Conservation (phyloP, 176 grass and related monocot genomes). For the Hyparrhenia diplandra region DNA sequence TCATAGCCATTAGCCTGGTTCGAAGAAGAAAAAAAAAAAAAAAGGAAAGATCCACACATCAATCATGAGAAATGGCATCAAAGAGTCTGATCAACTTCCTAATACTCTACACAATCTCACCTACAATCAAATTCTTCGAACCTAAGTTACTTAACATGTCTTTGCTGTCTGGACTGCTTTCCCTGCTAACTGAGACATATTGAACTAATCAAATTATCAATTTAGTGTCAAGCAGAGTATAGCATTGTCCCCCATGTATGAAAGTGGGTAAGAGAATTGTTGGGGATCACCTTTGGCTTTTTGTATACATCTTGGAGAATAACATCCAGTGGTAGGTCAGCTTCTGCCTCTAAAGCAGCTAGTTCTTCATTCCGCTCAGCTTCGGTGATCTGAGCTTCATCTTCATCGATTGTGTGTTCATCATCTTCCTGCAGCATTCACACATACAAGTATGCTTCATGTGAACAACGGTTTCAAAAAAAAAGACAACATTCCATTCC, state of each 20-base stretch:
- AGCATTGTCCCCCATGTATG: constrained; percentile 8
- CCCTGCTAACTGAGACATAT: constrained; percentile 92
- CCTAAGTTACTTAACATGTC: constrained; percentile 35
- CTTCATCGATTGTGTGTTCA: constrained; percentile 75
- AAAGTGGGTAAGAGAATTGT: constrained; percentile 26
- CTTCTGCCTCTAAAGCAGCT: constrained; percentile 80
- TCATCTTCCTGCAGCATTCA: constrained; percentile 78
- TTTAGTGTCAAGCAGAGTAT: constrained; percentile 24
- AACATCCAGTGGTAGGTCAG: constrained; percentile 79
- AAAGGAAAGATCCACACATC: constrained; percentile 20
- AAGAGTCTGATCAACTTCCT: constrained; percentile 26
- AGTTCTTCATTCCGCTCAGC: constrained; percentile 79
- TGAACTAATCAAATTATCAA: constrained; percentile 64
- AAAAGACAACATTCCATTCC: background rate
- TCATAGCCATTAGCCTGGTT: constrained; percentile 75
- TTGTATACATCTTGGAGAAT: constrained; percentile 51
- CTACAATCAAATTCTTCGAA: constrained; percentile 61
- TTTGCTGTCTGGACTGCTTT: constrained; percentile 50
- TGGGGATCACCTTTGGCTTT: constrained; percentile 42
- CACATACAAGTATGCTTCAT: background rate
- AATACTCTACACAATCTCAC: constrained; percentile 66
- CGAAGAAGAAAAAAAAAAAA: constrained; percentile 36
- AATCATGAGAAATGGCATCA: constrained; percentile 25
- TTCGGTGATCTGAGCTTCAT: constrained; percentile 92
- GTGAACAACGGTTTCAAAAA: background rate